Evolutionary conservation across 2,329 filamentous ascomycete genomes (phyloP).

Genomic region (Exutisphaerella laricina): DNA sequence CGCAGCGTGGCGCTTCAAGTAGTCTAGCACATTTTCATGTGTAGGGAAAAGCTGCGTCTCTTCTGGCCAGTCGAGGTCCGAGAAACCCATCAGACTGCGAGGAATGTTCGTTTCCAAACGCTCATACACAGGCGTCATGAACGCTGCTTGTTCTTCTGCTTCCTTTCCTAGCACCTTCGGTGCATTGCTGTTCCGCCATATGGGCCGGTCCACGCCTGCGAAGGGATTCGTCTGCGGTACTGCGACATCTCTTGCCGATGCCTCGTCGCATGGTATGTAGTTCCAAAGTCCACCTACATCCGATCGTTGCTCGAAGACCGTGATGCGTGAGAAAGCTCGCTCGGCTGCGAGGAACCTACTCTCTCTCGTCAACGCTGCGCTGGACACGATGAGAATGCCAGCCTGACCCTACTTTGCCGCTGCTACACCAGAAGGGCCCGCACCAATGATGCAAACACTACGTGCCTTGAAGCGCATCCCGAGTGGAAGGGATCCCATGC

Average conservation of each 20-base stretch:
- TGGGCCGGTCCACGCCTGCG: constrained; percentile 58
- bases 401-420: constrained; percentile 58
- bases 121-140: constrained; percentile 80
- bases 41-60: constrained; percentile 68
- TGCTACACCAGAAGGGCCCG: constrained; percentile 71
- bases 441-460: constrained; percentile 72
- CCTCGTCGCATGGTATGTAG: constrained; percentile 52
- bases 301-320: constrained; percentile 75
- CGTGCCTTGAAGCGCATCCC: constrained; percentile 41
- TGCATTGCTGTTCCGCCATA: constrained; percentile 37
- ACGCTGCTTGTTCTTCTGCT: constrained; percentile 49
- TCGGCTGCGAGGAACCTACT: constrained; percentile 65
- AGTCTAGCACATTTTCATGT: constrained; percentile 64
- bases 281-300: constrained; percentile 82
- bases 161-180: constrained; percentile 10
- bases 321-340: constrained; percentile 62
- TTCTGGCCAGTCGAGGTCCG: constrained; percentile 51
- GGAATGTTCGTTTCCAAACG: constrained; percentile 83
- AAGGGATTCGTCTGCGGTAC: constrained; percentile 64
- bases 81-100: constrained; percentile 69
- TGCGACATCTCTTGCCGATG: constrained; percentile 39
- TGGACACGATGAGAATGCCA: neutral
- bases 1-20: constrained; percentile 65
- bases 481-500: constrained; percentile 17
- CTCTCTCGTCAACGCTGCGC: neutral